phyloP scores from a whole-genome alignment of 495 filamentous ascomycete genomes.

The Talaromyces liani region DNA sequence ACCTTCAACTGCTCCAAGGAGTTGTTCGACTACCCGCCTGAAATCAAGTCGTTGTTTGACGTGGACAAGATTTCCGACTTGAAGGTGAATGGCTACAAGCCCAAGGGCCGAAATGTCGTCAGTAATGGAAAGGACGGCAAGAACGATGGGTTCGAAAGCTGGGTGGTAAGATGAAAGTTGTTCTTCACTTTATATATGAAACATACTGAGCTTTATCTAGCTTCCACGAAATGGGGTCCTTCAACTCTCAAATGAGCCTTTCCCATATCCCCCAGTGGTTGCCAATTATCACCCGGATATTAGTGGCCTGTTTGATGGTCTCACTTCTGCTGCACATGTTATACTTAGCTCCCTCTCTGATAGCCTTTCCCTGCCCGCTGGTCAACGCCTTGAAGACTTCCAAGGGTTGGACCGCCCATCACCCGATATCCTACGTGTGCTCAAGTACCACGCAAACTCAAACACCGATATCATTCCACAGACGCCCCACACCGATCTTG shows the following conservation, averaged over 20 bases:
- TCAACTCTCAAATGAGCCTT: neutral
- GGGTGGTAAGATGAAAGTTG: neutral
- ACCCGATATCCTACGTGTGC: neutral
- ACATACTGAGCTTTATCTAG: neutral
- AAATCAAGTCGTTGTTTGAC: neutral
- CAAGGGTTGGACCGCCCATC: neutral
- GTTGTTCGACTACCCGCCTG: neutral
- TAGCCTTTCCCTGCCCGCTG: neutral
- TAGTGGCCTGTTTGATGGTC: neutral
- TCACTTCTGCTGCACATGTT: neutral
- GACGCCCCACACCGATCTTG: constrained; percentile 47
- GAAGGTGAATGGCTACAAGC: neutral
- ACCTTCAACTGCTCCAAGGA: neutral
- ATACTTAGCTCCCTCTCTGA: neutral
- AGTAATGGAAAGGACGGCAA: neutral
- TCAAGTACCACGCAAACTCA: neutral
- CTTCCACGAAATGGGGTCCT: neutral
- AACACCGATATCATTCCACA: neutral
- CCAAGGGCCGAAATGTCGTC: neutral
- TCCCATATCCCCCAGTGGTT: neutral
- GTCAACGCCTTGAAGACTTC: neutral
- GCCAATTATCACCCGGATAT: neutral
- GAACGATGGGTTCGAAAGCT: constrained; percentile 14
- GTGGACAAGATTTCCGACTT: neutral
- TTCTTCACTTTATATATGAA: neutral